Percentiles rank a stretch among this genome's conserved stretches.
phyloP scores from a whole-genome alignment of 1,139 yeast genomes.

The Yamadazyma pseudoaaseri region DNA sequence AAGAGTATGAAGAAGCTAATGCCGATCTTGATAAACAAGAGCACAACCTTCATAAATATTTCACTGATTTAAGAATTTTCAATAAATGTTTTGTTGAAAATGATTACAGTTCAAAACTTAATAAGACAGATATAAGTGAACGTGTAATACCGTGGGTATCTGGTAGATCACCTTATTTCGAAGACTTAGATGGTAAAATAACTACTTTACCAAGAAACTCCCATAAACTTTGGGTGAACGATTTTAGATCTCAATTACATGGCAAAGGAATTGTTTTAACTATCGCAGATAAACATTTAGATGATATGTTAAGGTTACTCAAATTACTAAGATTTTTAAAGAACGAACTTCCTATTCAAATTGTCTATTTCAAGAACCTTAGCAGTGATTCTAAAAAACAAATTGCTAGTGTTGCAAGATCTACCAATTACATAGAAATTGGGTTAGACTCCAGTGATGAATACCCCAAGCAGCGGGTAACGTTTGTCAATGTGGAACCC shows the following conservation, averaged over 20 bases:
- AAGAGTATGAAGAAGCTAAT: conserved; percentile 11
- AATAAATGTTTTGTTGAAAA: conserved; percentile 38
- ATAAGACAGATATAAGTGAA: conserved; percentile 16
- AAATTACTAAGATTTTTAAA: conserved; percentile 27
- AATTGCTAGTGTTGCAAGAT: conserved; percentile 24
- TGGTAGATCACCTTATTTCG: conserved; percentile 21
- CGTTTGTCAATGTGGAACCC: conserved; percentile 41
- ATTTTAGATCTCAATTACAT: conserved; percentile 20
- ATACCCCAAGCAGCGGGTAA: conserved; percentile 37
- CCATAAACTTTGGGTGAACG: conserved; percentile 11
- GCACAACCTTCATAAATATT: conserved; percentile 36
- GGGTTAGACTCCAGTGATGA: conserved; percentile 6
- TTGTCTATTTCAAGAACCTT: conserved; percentile 26
- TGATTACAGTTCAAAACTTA: conserved; percentile 12
- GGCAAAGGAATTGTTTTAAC: conserved; percentile 43
- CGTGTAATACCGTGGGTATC: conserved; percentile 26
- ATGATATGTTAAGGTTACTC: conserved; percentile 26
- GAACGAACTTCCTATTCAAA: conserved; percentile 36
- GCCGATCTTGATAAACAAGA: conserved; percentile 20
- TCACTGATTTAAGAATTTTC: conserved; percentile 41
- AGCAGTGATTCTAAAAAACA: conserved; percentile 21
- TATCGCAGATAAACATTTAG: conserved; percentile 30
- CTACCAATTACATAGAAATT: conserved; percentile 4
- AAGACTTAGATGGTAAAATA: conserved; percentile 17
- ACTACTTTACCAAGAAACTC: conserved; percentile 8